Conservation (phyloP, 345 rosid species). For the Anastatica hierochuntica region DNA sequence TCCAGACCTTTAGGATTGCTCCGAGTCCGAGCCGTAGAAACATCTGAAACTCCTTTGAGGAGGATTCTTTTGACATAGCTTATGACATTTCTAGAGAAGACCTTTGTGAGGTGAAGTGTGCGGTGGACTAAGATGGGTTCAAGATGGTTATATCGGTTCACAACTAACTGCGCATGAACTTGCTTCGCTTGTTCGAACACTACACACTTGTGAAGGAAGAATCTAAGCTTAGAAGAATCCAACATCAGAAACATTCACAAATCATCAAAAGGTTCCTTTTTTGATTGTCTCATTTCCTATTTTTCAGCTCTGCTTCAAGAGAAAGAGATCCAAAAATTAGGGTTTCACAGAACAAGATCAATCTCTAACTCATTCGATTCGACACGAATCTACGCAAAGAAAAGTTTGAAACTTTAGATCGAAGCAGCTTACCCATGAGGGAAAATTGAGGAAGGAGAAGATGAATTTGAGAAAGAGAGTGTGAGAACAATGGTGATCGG, state of each 20-base stretch:
- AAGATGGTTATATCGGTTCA: constrained; percentile 29
- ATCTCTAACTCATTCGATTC: too few relatives aligned
- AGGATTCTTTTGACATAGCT: constrained; percentile 40
- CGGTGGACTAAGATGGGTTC: constrained; percentile 40
- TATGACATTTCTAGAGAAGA: constrained; percentile 30
- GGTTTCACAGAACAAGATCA: too few relatives aligned
- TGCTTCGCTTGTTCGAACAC: constrained; percentile 36
- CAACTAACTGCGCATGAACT: constrained; percentile 38
- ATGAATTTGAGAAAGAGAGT: not conserved
- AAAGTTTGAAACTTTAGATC: too few relatives aligned
- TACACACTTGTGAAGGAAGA: constrained; percentile 24
- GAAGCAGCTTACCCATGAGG: not conserved
- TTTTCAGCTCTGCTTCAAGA: too few relatives aligned
- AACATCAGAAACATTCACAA: constrained; percentile 10
- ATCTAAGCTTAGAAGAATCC: constrained; percentile 25
- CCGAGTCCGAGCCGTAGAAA: too few relatives aligned
- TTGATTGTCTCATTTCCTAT: too few relatives aligned
- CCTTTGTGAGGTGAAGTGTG: constrained; percentile 27
- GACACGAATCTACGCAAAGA: too few relatives aligned
- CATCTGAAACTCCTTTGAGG: not conserved
- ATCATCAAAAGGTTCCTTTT: too few relatives aligned
- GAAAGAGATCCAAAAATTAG: too few relatives aligned
- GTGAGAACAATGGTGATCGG: not conserved
- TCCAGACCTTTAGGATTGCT: constrained; percentile 18
- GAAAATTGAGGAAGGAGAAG: not conserved